Evolutionary conservation across 2,329 filamentous ascomycete genomes (phyloP), one percentile per base, ranked within the genome.

Genomic region (Cercospora brassicicola): DNA sequence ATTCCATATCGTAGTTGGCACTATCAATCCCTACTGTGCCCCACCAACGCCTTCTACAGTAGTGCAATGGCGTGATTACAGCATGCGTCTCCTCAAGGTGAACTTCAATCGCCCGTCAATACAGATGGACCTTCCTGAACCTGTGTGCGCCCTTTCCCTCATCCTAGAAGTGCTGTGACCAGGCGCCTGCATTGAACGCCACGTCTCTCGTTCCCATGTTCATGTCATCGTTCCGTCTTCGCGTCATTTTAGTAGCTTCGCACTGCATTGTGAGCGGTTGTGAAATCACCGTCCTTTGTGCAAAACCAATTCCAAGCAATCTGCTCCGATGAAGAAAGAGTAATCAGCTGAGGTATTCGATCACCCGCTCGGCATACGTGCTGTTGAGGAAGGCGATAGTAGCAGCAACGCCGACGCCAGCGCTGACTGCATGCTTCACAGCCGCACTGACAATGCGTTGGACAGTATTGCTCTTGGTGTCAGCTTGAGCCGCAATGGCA

Each of bases 341-440:
- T 28, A n/a, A 11, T 71, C 64, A 74, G 20, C 56, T 65, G 28
- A 74, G 60, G 48, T 71, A 74, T 28, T 75, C 68, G 9, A 74
- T 69, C n/a, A 74, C 51, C 39, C 65, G 69, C 66, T 74, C 66
- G 33, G 72, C 73, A 55, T 72, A 71, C 8, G 74, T 67, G 66
- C 73, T 75, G 45, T 67, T 71, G 23, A 77, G 65, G 65, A 77
- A 75, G 5, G 73, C 73, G 30, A 74, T 60, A 18, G 69, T 71
- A 26, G 71, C 74, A 28, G 70, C 69, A 3, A 69, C 69, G 36
- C 75, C 75, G n/a, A 72, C 61, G 13, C 66, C 61, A 42, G 72
- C 73, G 20, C 67, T 69, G 7, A 66, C 71, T 8, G 71, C 70
- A 56, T 70, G 65, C 57, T 69, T 72, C 39, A 66, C 69, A 5